phyloP scores from a whole-genome alignment of 2,329 filamentous ascomycete species.

The Colletotrichum simmondsii region DNA sequence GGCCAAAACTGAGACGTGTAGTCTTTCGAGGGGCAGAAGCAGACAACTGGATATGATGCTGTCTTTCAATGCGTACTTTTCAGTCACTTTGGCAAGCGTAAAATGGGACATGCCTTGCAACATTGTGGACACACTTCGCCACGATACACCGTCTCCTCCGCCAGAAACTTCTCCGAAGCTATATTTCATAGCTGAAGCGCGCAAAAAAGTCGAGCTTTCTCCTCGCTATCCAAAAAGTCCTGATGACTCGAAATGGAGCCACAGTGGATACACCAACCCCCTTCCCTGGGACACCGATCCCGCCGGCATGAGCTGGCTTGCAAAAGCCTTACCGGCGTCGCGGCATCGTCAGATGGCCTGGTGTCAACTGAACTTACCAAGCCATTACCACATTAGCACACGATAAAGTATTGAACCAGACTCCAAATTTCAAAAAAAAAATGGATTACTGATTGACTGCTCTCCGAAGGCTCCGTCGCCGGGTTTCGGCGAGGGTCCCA shows the following conservation, averaged over 20 bases:
- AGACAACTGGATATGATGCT: no score
- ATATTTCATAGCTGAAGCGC: not conserved
- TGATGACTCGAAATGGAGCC: not conserved
- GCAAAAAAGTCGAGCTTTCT: no score
- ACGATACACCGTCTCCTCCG: no score
- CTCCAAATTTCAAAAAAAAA: not conserved
- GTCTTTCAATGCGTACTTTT: no score
- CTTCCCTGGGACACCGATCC: no score
- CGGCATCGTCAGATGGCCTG: not conserved
- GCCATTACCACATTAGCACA: not conserved
- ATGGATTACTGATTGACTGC: not conserved
- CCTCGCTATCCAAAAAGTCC: no score
- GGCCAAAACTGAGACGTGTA: no score
- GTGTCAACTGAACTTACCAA: not conserved
- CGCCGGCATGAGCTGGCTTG: not conserved
- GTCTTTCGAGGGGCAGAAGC: no score
- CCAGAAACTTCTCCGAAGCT: not conserved
- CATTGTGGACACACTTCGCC: no score
- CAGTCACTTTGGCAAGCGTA: no score
- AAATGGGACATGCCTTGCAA: no score
- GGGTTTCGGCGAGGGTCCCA: not conserved
- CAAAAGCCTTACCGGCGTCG: not conserved
- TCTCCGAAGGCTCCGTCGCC: not conserved
- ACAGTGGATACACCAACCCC: not conserved
- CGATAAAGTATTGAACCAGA: not conserved